Percentiles rank a stretch among this genome's conserved stretches.
These are phyloP conservation scores for Sambucus nigra DNA, from an alignment of 129 eudicot species.

Conservation along the genomic window DNA sequence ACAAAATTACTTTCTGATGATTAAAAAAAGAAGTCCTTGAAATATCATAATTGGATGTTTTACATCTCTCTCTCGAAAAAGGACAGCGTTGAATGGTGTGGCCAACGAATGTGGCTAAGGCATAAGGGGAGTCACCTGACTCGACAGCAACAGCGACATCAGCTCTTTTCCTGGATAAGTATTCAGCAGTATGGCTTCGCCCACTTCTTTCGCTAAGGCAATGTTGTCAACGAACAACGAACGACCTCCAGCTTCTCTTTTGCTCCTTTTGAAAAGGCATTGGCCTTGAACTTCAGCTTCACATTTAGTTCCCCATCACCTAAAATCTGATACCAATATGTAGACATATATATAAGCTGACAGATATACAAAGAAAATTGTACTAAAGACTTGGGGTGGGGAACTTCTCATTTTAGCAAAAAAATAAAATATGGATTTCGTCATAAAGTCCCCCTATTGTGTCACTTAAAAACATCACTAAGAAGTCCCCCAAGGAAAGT, in stretches of 20 bases:
- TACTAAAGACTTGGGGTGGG: no score
- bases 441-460: no score
- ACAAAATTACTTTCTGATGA: not conserved
- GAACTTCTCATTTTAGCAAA: no score
- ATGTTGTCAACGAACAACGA: slow-evolving; percentile 65
- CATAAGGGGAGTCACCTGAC: slow-evolving; percentile 39
- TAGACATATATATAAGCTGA: no score
- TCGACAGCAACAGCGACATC: slow-evolving; percentile 52
- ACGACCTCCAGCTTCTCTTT: slow-evolving; percentile 86
- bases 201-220: slow-evolving; percentile 91
- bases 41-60: slow-evolving; percentile 19
- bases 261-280: slow-evolving; percentile 77
- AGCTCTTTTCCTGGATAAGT: slow-evolving; percentile 85
- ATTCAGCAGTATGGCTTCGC: slow-evolving; percentile 78
- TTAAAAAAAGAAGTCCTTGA: slow-evolving; percentile 17
- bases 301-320: slow-evolving; percentile 67
- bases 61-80: slow-evolving; percentile 28
- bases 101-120: slow-evolving; percentile 24
- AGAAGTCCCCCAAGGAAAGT: no score
- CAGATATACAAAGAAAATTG: no score
- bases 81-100: slow-evolving; percentile 17
- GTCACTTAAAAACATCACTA: no score
- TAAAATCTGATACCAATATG: slow-evolving; percentile 40
- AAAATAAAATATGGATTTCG: no score
- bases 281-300: slow-evolving; percentile 75